Evolutionary conservation across 2,329 filamentous ascomycete species (phyloP).

Genomic region (Chaetoscypha palmicola): DNA sequence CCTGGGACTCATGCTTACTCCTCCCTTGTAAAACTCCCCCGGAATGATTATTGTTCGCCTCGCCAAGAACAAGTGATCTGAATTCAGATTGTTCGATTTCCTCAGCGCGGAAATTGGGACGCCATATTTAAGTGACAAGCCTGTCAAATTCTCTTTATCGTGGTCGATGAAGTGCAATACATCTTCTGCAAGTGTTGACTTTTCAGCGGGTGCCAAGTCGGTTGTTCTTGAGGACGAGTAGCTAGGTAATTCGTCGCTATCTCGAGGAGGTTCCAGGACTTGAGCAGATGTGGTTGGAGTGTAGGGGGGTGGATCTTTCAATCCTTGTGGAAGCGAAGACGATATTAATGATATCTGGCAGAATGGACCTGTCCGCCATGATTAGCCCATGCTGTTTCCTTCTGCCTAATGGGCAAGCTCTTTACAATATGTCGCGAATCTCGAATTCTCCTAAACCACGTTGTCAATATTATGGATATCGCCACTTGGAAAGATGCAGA

Average conservation of each 20-base stretch:
- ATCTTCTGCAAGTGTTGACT: slow-evolving; percentile 42
- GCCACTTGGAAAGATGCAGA: slow-evolving; percentile 13
- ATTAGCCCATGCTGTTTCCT: not conserved
- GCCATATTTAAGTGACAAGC: slow-evolving; percentile 63
- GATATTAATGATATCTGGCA: slow-evolving; percentile 64
- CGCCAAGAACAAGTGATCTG: slow-evolving; percentile 63
- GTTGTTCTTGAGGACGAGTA: slow-evolving; percentile 16
- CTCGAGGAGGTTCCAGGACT: slow-evolving; percentile 34
- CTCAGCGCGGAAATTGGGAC: slow-evolving; percentile 59
- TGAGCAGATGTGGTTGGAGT: slow-evolving; percentile 28
- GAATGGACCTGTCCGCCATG: slow-evolving; percentile 47
- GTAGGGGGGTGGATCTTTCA: slow-evolving; percentile 65
- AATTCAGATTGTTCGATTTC: slow-evolving; percentile 60
- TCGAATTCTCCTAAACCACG: slow-evolving; percentile 19
- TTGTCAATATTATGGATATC: not conserved
- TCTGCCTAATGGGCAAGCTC: not conserved
- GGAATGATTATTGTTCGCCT: slow-evolving; percentile 67
- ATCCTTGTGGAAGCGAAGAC: slow-evolving; percentile 54
- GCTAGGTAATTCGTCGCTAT: slow-evolving; percentile 21
- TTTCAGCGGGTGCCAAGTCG: slow-evolving; percentile 16
- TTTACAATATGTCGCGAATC: slow-evolving; percentile 40
- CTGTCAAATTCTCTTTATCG: slow-evolving; percentile 57
- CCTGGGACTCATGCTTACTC: slow-evolving; percentile 59
- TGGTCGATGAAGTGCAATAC: slow-evolving; percentile 70
- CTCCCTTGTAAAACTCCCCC: slow-evolving; percentile 59